Conservation (phyloP, 176 grass and related monocot genomes). For the Hordeum marinum region DNA sequence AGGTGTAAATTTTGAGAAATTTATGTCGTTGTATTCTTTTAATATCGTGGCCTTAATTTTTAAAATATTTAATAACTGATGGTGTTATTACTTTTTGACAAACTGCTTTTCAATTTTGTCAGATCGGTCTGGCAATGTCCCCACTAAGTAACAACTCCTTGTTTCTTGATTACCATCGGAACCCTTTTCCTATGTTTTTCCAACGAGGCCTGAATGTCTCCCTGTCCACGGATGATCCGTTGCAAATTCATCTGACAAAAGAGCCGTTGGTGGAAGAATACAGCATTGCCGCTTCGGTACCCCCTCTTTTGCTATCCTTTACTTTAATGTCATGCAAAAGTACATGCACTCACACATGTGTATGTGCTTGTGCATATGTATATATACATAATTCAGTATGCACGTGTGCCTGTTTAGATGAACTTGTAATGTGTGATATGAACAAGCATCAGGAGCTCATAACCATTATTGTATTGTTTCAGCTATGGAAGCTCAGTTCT, state of each 20-base stretch:
- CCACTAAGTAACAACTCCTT: slow-evolving; percentile 95
- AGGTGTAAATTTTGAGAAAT: not conserved
- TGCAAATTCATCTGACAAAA: slow-evolving; percentile 99
- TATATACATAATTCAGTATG: not conserved
- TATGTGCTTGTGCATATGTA: not conserved
- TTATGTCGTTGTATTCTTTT: not conserved
- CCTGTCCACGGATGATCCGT: slow-evolving; percentile 92
- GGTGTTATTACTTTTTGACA: not conserved
- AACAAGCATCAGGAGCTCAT: not conserved
- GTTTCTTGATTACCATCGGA: slow-evolving; percentile 98
- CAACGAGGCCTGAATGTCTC: slow-evolving; percentile 89
- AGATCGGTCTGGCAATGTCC: slow-evolving; percentile 98
- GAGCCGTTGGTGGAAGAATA: slow-evolving; percentile 99
- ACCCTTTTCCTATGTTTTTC: slow-evolving; percentile 91
- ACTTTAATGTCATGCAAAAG: not conserved
- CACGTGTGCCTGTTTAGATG: not conserved
- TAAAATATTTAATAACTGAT: slow-evolving; percentile 8
- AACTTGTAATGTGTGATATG: not conserved
- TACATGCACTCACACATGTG: not conserved
- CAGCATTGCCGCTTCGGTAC: slow-evolving; percentile 98
- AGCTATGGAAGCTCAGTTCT: slow-evolving; percentile 97
- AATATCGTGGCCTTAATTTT: not conserved
- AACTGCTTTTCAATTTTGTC: slow-evolving; percentile 33
- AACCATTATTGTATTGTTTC: slow-evolving; percentile 24
- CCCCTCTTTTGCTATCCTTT: slow-evolving; percentile 19